Evolutionary conservation across 495 filamentous ascomycete species (phyloP).

Genomic region (Rhizodiscina lignyota): DNA sequence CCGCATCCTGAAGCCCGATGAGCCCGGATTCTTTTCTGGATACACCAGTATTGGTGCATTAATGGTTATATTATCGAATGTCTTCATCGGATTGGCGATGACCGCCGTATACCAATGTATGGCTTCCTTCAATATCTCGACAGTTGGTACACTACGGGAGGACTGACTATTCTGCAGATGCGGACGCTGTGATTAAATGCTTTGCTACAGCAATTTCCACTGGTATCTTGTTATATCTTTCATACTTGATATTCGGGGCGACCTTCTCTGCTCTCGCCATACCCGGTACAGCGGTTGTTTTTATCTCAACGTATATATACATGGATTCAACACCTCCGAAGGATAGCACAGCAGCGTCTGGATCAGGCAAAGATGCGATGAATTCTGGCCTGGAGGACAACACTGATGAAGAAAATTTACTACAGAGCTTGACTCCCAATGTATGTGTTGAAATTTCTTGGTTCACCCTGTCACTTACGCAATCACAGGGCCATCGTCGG

Average conservation of each 20-base stretch:
- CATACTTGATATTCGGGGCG: slow-evolving; percentile 5
- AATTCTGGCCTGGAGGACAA: not conserved
- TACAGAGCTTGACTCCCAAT: not conserved
- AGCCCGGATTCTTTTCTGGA: slow-evolving; percentile 13
- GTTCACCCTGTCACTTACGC: not conserved
- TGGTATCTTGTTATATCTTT: slow-evolving; percentile 11
- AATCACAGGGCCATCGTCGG: too few species aligned
- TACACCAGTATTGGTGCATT: slow-evolving; percentile 11
- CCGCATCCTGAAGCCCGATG: slow-evolving; percentile 11
- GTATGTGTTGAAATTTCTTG: not conserved
- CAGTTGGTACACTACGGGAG: not conserved
- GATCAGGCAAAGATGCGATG: not conserved
- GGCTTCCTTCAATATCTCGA: not conserved
- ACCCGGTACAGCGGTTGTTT: slow-evolving; percentile 8
- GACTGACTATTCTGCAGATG: slow-evolving; percentile 5
- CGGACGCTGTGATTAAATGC: slow-evolving; percentile 16
- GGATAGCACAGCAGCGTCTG: not conserved
- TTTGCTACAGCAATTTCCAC: slow-evolving; percentile 12
- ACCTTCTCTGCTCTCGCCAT: slow-evolving; percentile 4
- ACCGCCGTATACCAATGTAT: slow-evolving; percentile 18
- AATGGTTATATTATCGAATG: slow-evolving; percentile 14
- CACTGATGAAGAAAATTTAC: too few species aligned
- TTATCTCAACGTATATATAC: slow-evolving; percentile 11
- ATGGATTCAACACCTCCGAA: slow-evolving; percentile 3
- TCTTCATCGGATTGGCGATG: slow-evolving; percentile 17